Base-by-base conservation (phyloP, 345 rosid genomes). In the Hibiscus tridactylites region DNA sequence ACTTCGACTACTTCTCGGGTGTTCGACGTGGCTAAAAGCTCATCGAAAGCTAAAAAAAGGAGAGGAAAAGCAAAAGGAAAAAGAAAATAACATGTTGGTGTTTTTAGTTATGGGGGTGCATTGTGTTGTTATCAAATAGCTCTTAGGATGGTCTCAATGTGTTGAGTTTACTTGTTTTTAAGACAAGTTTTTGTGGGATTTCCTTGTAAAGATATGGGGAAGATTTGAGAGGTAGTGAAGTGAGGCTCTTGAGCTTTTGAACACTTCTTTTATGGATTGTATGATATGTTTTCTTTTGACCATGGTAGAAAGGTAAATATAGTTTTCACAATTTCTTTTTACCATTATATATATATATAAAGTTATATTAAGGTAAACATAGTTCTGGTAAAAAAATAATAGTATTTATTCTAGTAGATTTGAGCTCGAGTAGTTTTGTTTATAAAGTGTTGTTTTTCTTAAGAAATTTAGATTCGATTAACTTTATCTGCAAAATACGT, bases 1-100 rank as follows among this genome's bases (percentile, higher is more conserved):
- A 96, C 87, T 96, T 88, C 83, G 84, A 87, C 83, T 90, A 90
- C 88, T 96, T 92, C 85, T 81, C 77, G 31, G 91, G 88, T 79
- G 83, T 82, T 71, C 77, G 86, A 76, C 88, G 82, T 83, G 91
- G 90, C 83, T 91, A 74, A 50, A 50, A 16, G 7, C 19, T 5
- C 53, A 49, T 49, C 53, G 1, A 16, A 49, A 49, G 53, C 53
- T 16, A 49, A 49, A 49, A 49, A 49, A 47, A 0, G 50, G 11
- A 4, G n/a, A 5, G 16, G 0, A 5, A 49, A 11, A 5, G 4
- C 3, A 49, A 13, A 12, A 7, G 2, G 7, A 37, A 49, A 49
- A 13, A 11, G 53, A 3, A 49, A 49, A 49, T 16, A 49, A 49
- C 53, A 4, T 12, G 4, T 13, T 15, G 53, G 53, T 1, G n/a